phyloP scores from a whole-genome alignment of 1,139 yeast genomes.

The Blastobotrys raffinosifermentans region DNA sequence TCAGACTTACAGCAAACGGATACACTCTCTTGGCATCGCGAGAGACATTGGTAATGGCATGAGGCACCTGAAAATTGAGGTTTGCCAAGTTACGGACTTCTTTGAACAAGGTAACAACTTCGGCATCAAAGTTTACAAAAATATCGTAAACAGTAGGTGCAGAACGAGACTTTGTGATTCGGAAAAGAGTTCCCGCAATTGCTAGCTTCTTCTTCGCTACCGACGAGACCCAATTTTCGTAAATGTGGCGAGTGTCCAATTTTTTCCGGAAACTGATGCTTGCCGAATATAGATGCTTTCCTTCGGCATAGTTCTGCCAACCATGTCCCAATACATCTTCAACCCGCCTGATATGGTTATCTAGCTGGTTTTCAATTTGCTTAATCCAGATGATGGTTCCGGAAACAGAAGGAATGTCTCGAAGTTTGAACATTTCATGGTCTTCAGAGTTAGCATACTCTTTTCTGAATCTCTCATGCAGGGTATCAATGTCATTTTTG shows the following conservation, averaged over 20 bases:
- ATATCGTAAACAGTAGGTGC: conserved; percentile 20
- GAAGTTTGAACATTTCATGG: conserved; percentile 32
- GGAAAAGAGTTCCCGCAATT: conserved; percentile 39
- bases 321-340: conserved; percentile 58
- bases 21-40: conserved; percentile 45
- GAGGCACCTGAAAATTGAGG: conserved; percentile 59
- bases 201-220: conserved; percentile 21
- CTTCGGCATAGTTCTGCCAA: conserved; percentile 74
- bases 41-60: conserved; percentile 38
- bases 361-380: conserved; percentile 43
- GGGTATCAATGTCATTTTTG: conserved; percentile 39
- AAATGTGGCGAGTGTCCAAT: conserved; percentile 41
- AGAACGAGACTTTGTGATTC: conserved; percentile 26
- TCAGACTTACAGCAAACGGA: conserved; percentile 53
- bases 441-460: conserved; percentile 35
- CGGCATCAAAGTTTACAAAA: conserved; percentile 46
- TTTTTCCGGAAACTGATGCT: conserved; percentile 41
- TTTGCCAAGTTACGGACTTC: conserved; percentile 50
- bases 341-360: conserved; percentile 38
- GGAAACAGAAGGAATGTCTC: conserved; percentile 45
- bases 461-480: conserved; percentile 38
- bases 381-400: conserved; percentile 46
- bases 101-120: conserved; percentile 41
- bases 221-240: conserved; percentile 44
- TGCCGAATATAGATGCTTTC: conserved; percentile 54